Evolutionary conservation across 495 filamentous ascomycete genomes (phyloP).

Genomic region (Aspergillus avenaceus): DNA sequence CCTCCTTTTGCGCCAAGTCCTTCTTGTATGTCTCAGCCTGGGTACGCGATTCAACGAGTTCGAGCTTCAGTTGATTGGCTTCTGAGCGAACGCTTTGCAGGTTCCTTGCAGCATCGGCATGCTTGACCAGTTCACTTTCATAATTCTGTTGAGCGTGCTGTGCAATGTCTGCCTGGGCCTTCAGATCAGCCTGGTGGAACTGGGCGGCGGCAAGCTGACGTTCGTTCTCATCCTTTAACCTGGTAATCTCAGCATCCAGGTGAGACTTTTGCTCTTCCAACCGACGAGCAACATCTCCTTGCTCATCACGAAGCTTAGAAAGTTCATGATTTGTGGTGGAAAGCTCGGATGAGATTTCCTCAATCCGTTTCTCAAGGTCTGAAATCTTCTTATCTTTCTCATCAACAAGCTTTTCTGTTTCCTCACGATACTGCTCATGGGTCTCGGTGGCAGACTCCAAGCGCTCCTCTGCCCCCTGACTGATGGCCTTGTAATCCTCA

Average conservation of each 20-base stretch:
- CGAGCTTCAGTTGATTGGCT: constrained; percentile 73
- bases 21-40: constrained; percentile 78
- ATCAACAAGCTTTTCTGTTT: constrained; percentile 68
- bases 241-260: constrained; percentile 70
- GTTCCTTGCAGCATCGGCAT: constrained; percentile 84
- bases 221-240: constrained; percentile 82
- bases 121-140: constrained; percentile 87
- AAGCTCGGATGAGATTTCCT: constrained; percentile 79
- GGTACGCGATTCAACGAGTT: constrained; percentile 64
- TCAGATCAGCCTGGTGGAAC: constrained; percentile 84
- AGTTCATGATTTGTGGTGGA: constrained; percentile 75
- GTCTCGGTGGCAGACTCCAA: constrained; percentile 73
- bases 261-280: constrained; percentile 75
- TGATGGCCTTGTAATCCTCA: constrained; percentile 87
- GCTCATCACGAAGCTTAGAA: constrained; percentile 67
- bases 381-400: constrained; percentile 72
- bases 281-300: constrained; percentile 66
- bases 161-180: constrained; percentile 89
- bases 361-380: constrained; percentile 74
- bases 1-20: constrained; percentile 73
- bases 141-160: constrained; percentile 92
- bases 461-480: constrained; percentile 83
- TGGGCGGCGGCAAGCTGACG: constrained; percentile 69
- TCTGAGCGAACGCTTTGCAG: constrained; percentile 75
- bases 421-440: constrained; percentile 79